phyloP scores from a whole-genome alignment of 2,329 filamentous ascomycete genomes.

The Aspergillus carbonarius region DNA sequence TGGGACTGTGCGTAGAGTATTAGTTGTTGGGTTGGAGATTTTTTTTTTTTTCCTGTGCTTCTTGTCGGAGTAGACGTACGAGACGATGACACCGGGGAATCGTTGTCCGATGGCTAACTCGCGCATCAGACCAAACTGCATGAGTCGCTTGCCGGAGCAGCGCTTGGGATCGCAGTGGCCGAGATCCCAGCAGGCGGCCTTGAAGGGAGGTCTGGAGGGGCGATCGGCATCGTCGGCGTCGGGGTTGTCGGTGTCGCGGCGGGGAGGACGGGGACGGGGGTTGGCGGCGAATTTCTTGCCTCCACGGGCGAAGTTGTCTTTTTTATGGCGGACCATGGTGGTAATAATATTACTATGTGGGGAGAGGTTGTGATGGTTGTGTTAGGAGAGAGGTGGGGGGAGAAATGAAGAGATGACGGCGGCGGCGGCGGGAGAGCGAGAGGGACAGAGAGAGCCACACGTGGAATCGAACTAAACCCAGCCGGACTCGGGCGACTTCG shows the following conservation, averaged over 20 bases:
- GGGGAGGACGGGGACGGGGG: constrained; percentile 53
- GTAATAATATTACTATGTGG: neutral
- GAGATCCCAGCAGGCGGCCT: constrained; percentile 96
- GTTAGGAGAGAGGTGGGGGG: neutral
- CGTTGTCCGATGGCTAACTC: constrained; percentile 89
- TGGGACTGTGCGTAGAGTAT: constrained; percentile 55
- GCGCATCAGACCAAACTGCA: constrained; percentile 89
- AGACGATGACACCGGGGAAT: constrained; percentile 88
- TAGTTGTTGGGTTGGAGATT: neutral
- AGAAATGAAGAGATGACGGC: neutral
- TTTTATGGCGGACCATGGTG: constrained; percentile 91
- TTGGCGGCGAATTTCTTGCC: constrained; percentile 67
- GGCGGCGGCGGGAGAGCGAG: neutral
- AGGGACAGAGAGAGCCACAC: neutral
- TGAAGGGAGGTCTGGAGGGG: constrained; percentile 59
- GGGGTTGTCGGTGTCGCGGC: constrained; percentile 47
- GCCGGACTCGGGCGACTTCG: constrained; percentile 1
- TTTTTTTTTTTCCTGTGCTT: too few species aligned
- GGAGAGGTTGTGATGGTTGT: neutral
- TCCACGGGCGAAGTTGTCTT: constrained; percentile 71
- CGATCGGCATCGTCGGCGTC: constrained; percentile 24
- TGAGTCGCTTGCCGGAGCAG: constrained; percentile 92
- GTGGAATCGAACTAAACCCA: constrained; percentile 14
- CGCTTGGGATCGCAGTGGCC: constrained; percentile 97
- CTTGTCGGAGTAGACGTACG: constrained; percentile 44